These are phyloP conservation scores for Zostera marina DNA, from an alignment of 116 monocot species.

Conservation along the genomic window DNA sequence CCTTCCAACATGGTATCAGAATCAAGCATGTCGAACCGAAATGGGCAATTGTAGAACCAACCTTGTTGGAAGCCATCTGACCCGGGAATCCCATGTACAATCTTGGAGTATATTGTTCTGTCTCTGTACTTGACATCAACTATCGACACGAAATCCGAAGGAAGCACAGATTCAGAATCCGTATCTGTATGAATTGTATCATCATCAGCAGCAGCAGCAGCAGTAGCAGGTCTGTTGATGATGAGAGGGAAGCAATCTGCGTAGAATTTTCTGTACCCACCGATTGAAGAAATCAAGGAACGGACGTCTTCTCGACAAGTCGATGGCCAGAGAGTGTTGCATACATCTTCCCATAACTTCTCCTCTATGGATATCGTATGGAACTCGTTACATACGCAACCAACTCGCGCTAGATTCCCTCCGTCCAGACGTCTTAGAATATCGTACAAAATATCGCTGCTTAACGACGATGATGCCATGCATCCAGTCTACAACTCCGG, in stretches of 20 bases:
- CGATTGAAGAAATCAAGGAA: slow-evolving; percentile 25
- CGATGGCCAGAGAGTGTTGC: slow-evolving; percentile 29
- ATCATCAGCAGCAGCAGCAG: too few species aligned
- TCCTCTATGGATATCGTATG: slow-evolving; percentile 33
- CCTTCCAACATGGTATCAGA: slow-evolving; percentile 5
- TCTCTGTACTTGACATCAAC: slow-evolving; percentile 32
- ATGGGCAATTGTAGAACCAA: slow-evolving; percentile 43
- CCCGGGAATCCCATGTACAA: slow-evolving; percentile 30
- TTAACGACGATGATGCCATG: slow-evolving; percentile 10
- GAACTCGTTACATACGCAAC: slow-evolving; percentile 30
- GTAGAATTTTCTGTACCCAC: slow-evolving; percentile 41
- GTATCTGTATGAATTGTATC: slow-evolving; percentile 6
- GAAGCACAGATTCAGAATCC: slow-evolving; percentile 15
- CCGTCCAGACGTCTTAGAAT: slow-evolving; percentile 35
- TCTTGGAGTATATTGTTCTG: slow-evolving; percentile 27
- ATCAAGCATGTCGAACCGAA: slow-evolving; percentile 22
- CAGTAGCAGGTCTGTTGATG: slow-evolving; percentile 23
- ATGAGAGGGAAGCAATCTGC: slow-evolving; percentile 40
- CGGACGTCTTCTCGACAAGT: slow-evolving; percentile 29
- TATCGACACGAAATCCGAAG: slow-evolving; percentile 35
- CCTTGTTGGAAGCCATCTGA: slow-evolving; percentile 19
- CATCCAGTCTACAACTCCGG: too few species aligned
- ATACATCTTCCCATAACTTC: slow-evolving; percentile 30
- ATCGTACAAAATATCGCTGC: slow-evolving; percentile 27
- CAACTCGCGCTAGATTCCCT: slow-evolving; percentile 29